phyloP scores from a whole-genome alignment of 2,329 filamentous ascomycete species.

The Aspergillus thermomutatus region DNA sequence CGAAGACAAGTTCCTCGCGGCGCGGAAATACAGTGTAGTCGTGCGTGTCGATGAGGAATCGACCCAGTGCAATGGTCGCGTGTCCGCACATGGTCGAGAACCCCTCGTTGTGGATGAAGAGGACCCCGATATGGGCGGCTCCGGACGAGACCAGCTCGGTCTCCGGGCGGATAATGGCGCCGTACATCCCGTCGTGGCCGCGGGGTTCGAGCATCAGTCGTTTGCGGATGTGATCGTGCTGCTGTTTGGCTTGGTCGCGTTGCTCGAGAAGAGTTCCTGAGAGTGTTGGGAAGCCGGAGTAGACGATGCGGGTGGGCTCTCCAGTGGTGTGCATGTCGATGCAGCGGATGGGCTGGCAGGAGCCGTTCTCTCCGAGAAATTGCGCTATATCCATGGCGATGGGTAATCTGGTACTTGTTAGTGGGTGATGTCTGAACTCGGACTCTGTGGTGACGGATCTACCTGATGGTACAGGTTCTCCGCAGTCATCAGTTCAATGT shows the following conservation, averaged over 20 bases:
- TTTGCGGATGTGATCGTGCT: slow-evolving; percentile 42
- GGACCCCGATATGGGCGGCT: slow-evolving; percentile 47
- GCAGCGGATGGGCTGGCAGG: slow-evolving; percentile 22
- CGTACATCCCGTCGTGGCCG: slow-evolving; percentile 53
- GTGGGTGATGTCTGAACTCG: background rate
- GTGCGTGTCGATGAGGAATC: slow-evolving; percentile 42
- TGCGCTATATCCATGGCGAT: slow-evolving; percentile 15
- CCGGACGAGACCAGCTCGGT: slow-evolving; percentile 41
- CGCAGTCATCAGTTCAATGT: too few relatives aligned
- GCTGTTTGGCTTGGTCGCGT: slow-evolving; percentile 34
- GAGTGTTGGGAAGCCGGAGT: slow-evolving; percentile 38
- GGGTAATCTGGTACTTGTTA: background rate
- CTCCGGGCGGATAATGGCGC: slow-evolving; percentile 43
- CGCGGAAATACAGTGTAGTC: slow-evolving; percentile 40
- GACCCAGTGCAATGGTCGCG: slow-evolving; percentile 49
- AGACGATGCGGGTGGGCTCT: slow-evolving; percentile 49
- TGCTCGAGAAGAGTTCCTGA: slow-evolving; percentile 42
- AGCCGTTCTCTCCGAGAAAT: background rate
- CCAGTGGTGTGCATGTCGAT: slow-evolving; percentile 50
- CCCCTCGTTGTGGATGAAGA: slow-evolving; percentile 49
- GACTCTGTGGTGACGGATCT: background rate
- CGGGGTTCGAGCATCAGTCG: slow-evolving; percentile 47
- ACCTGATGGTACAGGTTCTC: background rate
- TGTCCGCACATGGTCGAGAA: slow-evolving; percentile 53
- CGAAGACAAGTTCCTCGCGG: slow-evolving; percentile 28